A percentile compares a stretch with the other conserved stretches of the same genome.
These are phyloP conservation scores for Stachybotrys chlorohalonatus DNA, from an alignment of 2,329 filamentous ascomycete genomes.

Conservation along the genomic window DNA sequence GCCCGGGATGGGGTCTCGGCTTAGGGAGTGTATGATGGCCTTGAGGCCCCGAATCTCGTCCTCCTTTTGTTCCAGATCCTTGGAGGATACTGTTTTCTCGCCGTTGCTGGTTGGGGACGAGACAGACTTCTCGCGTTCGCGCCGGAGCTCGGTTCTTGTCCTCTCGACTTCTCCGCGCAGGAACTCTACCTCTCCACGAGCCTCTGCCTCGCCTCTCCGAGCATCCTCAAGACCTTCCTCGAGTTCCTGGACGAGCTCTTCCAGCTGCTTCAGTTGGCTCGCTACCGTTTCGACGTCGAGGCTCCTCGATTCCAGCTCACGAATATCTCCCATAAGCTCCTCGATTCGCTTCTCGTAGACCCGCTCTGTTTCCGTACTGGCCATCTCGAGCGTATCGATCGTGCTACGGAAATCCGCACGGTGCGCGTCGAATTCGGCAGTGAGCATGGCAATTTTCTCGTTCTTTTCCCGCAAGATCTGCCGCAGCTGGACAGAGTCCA, in stretches of 20 bases:
- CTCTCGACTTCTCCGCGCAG: conserved; percentile 89
- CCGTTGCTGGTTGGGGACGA: conserved; percentile 25
- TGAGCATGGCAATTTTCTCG: conserved; percentile 89
- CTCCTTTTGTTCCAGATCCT: conserved; percentile 86
- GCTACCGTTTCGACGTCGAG: conserved; percentile 91
- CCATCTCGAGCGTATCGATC: conserved; percentile 91
- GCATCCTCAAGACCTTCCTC: conserved; percentile 96
- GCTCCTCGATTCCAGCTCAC: conserved; percentile 71
- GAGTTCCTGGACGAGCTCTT: conserved; percentile 91
- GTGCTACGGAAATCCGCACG: conserved; percentile 94
- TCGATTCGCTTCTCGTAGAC: conserved; percentile 94
- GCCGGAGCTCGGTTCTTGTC: conserved; percentile 75
- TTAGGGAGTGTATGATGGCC: conserved; percentile 94
- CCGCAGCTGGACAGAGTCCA: conserved; percentile 68
- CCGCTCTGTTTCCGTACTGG: conserved; percentile 87
- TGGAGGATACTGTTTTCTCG: conserved; percentile 43
- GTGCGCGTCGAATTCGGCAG: conserved; percentile 88
- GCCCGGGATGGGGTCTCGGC: conserved; percentile 48
- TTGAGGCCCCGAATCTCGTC: conserved; percentile 96
- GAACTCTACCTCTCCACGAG: conserved; percentile 91
- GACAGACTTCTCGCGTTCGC: conserved; percentile 73
- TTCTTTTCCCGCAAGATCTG: conserved; percentile 89
- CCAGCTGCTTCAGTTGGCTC: conserved; percentile 83
- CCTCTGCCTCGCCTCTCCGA: conserved; percentile 86
- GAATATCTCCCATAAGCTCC: conserved; percentile 73